Base-by-base conservation (phyloP, 805 yeast genomes). In the Pachysolen tannophilus region DNA sequence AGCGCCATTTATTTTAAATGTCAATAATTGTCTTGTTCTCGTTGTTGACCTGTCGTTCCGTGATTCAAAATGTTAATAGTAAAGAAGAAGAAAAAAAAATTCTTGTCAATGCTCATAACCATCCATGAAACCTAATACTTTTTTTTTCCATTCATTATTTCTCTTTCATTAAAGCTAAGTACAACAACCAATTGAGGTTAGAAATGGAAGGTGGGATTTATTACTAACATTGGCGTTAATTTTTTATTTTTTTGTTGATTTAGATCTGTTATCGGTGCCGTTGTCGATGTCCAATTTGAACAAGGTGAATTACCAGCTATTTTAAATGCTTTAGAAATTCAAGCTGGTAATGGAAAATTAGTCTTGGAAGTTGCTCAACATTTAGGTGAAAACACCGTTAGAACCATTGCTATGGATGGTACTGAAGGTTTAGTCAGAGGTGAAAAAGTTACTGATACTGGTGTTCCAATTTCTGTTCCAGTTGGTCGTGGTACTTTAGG, bases 321-420 rank as follows among this genome's bases (percentile, higher is more conserved):
- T 73, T 78, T 87, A 60, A 92, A 92, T 68, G 97, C 98, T 54
- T 78, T 92, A 60, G 87, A 84, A 67, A 78, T 92, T 62, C 78
- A 85, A 64, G 67, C 74, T 50, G 88, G 87, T 56, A 67, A 67
- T 50, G 18, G 38, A 32, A 75, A 75, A 59, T 80, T 92, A 62
- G 87, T 92, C 50, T 79, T 92, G 59, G 98, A 92, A 75, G 98
- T 92, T 56, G 92, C 98, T 58, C 98, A 92, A 78, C 98, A 92
- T 72, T 80, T 92, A 69, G 98, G 98, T 78, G 97, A 92, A 78
- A 87, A 87, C 84, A 83, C 97, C 56, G 97, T 92, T 66, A 90
- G 98, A 82, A 82, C 98, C 65, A 92, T 92, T 82, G 97, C 98
- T 63, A 92, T 92, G 98, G 98, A 92, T 69, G 97, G 97, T 85